phyloP scores from a whole-genome alignment of 83 land plant genomes.

The Picea mariana region DNA sequence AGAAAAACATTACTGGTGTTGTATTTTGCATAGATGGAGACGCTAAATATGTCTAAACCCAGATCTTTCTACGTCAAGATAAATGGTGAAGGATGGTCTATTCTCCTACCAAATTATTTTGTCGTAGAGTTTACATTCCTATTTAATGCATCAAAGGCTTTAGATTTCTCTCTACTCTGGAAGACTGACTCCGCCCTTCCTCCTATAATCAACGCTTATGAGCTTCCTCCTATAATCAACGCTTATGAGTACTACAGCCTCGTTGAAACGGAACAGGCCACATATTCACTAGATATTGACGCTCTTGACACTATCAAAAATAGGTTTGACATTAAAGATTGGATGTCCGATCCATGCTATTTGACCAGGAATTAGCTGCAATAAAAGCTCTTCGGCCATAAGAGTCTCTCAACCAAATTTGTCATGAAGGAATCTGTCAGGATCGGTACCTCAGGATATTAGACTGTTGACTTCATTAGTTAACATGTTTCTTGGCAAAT shows the following conservation, averaged over 20 bases:
- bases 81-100: not conserved
- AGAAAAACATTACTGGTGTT: not conserved
- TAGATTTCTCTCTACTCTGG: fast-evolving
- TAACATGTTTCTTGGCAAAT: too few relatives aligned
- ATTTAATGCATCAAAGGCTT: too few relatives aligned
- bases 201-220: too few relatives aligned
- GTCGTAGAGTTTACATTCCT: not conserved
- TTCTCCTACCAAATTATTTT: not conserved
- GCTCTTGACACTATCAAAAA: not conserved
- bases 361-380: not conserved
- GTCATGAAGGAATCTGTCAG: too few relatives aligned
- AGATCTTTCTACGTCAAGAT: not conserved
- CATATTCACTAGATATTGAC: not conserved
- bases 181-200: not conserved
- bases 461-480: too few relatives aligned
- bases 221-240: too few relatives aligned
- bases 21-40: not conserved
- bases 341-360: not conserved
- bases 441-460: too few relatives aligned
- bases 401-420: too few relatives aligned
- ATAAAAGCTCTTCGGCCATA: not conserved
- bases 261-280: not conserved
- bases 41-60: not conserved
- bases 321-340: not conserved
- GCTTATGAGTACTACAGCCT: not conserved